Percentiles rank a stretch among this genome's conserved stretches.
Evolutionary conservation across 192 early-diverging fungal species (phyloP).

Genomic region (Globomyces pollinis-pini): DNA sequence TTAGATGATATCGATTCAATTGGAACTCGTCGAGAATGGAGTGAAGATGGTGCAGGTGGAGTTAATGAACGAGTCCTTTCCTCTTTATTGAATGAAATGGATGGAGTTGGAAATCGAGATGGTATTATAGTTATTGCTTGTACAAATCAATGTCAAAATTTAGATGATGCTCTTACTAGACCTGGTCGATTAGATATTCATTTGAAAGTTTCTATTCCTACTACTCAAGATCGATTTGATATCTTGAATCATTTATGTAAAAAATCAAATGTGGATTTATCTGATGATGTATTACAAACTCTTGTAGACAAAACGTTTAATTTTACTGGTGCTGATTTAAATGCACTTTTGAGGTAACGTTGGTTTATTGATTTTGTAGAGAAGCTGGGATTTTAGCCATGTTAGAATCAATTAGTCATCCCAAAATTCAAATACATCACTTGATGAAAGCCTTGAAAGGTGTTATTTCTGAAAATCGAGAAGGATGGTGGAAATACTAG

Average conservation of each 20-base stretch:
- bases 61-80: constrained; percentile 87
- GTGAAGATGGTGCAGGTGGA: constrained; percentile 50
- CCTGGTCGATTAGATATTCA: constrained; percentile 81
- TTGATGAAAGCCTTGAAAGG: too few relatives aligned
- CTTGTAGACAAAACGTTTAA: constrained; percentile 48
- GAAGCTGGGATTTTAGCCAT: constrained; percentile 25
- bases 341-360: constrained; percentile 26
- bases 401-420: neutral
- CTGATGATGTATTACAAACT: constrained; percentile 39
- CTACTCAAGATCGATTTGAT: constrained; percentile 35
- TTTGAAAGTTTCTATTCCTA: constrained; percentile 54
- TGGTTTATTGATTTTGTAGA: too few relatives aligned
- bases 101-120: constrained; percentile 76
- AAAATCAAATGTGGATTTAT: constrained; percentile 13
- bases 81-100: constrained; percentile 89
- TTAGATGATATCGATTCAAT: constrained; percentile 92
- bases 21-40: constrained; percentile 64
- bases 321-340: constrained; percentile 62
- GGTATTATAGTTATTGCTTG: constrained; percentile 75
- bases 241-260: constrained; percentile 35
- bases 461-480: too few relatives aligned
- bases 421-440: too few relatives aligned
- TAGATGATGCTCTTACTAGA: constrained; percentile 81
- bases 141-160: constrained; percentile 70
- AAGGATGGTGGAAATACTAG: too few relatives aligned